These are phyloP conservation scores for Heliamphora pulchella DNA, from an alignment of 179 eudicot genomes.

Conservation along the genomic window DNA sequence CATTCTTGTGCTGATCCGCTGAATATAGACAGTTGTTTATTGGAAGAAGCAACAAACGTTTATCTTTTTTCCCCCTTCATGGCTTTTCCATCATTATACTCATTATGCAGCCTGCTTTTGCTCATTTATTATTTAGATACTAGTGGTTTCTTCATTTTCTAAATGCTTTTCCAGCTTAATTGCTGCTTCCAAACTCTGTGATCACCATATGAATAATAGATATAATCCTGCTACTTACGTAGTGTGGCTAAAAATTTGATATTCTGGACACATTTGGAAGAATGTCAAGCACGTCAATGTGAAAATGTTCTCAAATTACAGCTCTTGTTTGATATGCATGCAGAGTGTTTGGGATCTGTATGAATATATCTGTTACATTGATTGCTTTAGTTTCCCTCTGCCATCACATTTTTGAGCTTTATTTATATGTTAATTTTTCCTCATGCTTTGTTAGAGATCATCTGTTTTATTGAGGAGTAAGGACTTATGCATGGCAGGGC, in stretches of 20 bases:
- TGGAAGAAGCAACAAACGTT: too few relatives aligned
- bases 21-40: too few relatives aligned
- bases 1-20: too few relatives aligned
- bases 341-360: slow-evolving; percentile 4
- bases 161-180: neutral
- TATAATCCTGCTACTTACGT: neutral
- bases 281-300: neutral
- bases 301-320: neutral
- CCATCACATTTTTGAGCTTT: neutral
- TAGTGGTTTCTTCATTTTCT: neutral
- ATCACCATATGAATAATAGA: neutral
- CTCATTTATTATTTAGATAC: neutral
- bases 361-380: neutral
- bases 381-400: neutral
- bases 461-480: slow-evolving; percentile 29
- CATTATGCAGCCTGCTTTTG: neutral
- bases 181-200: neutral
- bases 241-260: neutral
- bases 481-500: slow-evolving; percentile 98
- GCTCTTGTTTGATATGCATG: slow-evolving; percentile 4
- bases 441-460: neutral
- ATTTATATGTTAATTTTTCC: neutral
- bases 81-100: neutral
- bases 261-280: neutral
- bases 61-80: too few relatives aligned